phyloP scores from a whole-genome alignment of 306 rosid species.

The Dryas octopetala region DNA sequence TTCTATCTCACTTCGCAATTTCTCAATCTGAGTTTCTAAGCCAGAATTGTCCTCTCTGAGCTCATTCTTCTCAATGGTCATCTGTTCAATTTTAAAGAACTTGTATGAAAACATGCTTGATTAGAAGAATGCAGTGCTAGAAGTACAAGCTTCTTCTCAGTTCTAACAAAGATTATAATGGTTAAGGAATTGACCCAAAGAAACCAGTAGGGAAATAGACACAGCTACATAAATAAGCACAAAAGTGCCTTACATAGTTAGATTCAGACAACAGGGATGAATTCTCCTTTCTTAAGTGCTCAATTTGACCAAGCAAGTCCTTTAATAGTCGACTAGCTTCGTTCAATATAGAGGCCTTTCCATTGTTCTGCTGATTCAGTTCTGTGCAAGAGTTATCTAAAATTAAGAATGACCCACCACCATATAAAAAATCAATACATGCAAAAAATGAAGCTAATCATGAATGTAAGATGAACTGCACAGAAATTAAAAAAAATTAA shows the following conservation, averaged over 20 bases:
- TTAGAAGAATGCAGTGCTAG: constrained; percentile 6
- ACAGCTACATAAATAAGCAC: background rate
- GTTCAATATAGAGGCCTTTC: constrained; percentile 63
- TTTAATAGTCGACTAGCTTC: constrained; percentile 66
- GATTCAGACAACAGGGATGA: constrained; percentile 66
- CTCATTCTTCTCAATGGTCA: constrained; percentile 71
- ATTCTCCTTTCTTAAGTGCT: constrained; percentile 65
- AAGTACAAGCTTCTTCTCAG: background rate
- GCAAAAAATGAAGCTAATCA: background rate
- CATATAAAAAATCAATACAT: background rate
- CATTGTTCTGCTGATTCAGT: constrained; percentile 57
- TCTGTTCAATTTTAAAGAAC: constrained; percentile 44
- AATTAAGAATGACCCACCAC: constrained; percentile 14
- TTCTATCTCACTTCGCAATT: constrained; percentile 62
- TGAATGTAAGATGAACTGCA: constrained; percentile 11
- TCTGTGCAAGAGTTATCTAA: constrained; percentile 35
- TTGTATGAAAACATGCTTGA: constrained; percentile 2
- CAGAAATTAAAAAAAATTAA: background rate
- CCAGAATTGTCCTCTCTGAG: constrained; percentile 70
- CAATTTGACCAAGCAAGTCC: constrained; percentile 66
- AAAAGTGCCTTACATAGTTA: constrained; percentile 52
- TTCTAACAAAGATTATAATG: background rate
- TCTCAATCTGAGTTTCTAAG: constrained; percentile 64
- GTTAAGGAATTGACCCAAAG: background rate
- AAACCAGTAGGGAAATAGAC: background rate